phyloP scores from a whole-genome alignment of 2,329 filamentous ascomycete genomes.

The Aspergillus ustus region DNA sequence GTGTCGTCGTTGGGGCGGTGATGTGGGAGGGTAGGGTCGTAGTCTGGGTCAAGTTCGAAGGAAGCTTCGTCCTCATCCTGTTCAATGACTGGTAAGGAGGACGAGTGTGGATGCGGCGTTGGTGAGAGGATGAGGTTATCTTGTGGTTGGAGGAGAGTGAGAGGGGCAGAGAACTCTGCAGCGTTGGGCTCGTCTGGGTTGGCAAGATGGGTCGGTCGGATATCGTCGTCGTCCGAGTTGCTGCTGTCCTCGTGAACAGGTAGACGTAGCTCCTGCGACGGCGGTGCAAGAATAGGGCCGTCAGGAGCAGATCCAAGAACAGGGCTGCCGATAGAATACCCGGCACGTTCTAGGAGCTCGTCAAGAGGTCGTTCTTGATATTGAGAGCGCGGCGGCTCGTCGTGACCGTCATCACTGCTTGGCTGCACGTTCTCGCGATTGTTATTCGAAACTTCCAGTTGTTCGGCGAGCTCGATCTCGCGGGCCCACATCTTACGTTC shows the following conservation, averaged over 20 bases:
- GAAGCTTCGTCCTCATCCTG: slow-evolving; percentile 4
- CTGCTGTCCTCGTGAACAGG: slow-evolving; percentile 28
- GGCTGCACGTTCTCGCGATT: slow-evolving; percentile 11
- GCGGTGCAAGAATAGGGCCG: slow-evolving; percentile 32
- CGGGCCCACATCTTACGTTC: slow-evolving; percentile 61
- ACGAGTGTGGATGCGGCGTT: slow-evolving; percentile 10
- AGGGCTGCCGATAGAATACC: slow-evolving; percentile 41
- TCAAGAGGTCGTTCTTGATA: slow-evolving; percentile 46
- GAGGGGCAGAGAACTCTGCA: not conserved
- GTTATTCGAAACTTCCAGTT: slow-evolving; percentile 34
- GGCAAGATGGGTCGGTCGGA: slow-evolving; percentile 30
- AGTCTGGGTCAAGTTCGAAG: slow-evolving; percentile 18
- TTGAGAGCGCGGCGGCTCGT: slow-evolving; percentile 32
- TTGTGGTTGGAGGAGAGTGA: slow-evolving; percentile 10
- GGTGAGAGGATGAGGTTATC: slow-evolving; percentile 18
- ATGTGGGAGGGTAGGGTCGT: slow-evolving; percentile 53
- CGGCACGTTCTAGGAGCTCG: slow-evolving; percentile 48
- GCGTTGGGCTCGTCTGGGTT: slow-evolving; percentile 26
- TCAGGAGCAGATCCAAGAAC: slow-evolving; percentile 24
- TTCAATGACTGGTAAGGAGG: slow-evolving; percentile 14
- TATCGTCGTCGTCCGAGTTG: slow-evolving; percentile 21
- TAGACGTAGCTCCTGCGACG: slow-evolving; percentile 24
- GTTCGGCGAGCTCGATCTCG: slow-evolving; percentile 46
- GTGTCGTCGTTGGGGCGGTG: slow-evolving; percentile 46
- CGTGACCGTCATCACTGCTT: slow-evolving; percentile 33